Evolutionary conservation across 805 yeast genomes (phyloP).

Genomic region (Priceomyces melissophilus): DNA sequence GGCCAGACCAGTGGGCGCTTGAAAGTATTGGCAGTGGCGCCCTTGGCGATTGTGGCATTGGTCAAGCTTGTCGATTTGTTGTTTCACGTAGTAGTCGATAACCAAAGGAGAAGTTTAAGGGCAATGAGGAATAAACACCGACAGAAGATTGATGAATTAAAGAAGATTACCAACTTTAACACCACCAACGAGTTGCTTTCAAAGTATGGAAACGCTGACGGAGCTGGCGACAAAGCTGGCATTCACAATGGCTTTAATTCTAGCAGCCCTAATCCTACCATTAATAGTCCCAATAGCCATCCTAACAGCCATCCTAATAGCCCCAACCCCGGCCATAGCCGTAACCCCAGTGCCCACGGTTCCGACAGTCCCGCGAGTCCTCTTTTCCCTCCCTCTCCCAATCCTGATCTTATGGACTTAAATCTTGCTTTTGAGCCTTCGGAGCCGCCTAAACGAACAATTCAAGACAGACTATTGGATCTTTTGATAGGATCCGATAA

Average conservation of each 20-base stretch:
- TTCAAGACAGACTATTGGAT: slow-evolving; percentile 39
- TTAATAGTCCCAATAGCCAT: too few species aligned
- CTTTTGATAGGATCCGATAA: slow-evolving; percentile 50
- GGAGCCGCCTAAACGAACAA: slow-evolving; percentile 13
- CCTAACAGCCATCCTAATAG: too few species aligned
- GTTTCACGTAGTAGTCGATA: slow-evolving; percentile 18
- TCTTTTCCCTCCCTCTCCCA: too few species aligned
- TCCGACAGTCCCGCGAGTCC: background rate
- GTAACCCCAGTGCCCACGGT: background rate
- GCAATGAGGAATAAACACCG: slow-evolving; percentile 45
- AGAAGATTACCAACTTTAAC: slow-evolving; percentile 69
- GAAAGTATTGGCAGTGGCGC: slow-evolving; percentile 18
- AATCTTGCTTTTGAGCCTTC: slow-evolving; percentile 5
- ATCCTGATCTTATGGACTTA: slow-evolving; percentile 5
- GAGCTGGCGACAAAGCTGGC: too few species aligned
- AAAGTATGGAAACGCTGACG: slow-evolving; percentile 42
- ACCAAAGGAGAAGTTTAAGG: slow-evolving; percentile 17
- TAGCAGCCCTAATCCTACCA: too few species aligned
- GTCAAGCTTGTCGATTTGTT: slow-evolving; percentile 14
- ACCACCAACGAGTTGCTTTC: slow-evolving; percentile 70
- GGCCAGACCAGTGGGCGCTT: slow-evolving; percentile 21
- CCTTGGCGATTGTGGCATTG: slow-evolving; percentile 17
- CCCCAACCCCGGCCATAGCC: too few species aligned
- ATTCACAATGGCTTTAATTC: too few species aligned
- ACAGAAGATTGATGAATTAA: slow-evolving; percentile 61